Base-by-base conservation (phyloP, 2,329 filamentous ascomycete genomes). In the Neofusicoccum ribis region DNA sequence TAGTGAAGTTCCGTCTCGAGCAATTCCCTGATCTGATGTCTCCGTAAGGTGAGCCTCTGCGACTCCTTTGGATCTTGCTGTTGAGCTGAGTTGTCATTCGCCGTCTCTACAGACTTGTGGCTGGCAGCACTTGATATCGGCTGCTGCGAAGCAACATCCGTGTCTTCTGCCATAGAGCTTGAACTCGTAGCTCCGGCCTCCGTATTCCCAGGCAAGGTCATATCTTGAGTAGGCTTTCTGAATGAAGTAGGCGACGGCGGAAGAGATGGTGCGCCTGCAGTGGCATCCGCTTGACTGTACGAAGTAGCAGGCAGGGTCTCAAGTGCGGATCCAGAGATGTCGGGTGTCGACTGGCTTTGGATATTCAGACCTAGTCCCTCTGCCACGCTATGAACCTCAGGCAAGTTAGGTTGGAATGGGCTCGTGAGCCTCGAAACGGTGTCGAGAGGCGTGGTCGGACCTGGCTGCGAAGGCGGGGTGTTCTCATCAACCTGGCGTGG, bases 1-100 rank as follows among this genome's bases (percentile, higher is more conserved):
- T 96, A 98, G 5, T 90, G 89, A 54, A 92, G 89, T 75, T 99
- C 95, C 0, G 95, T 99, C 72, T 97, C 93, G 51, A 97, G 86
- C 43, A 99, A 82, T 77, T 99, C 95, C 73, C 94, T 93, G 72
- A 98, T 90, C 54, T 96, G 88, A 74, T 96, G 88, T 63, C 90
- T 88, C 20, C 95, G 90, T 74, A 94, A 91, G 58, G 87, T 86
- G 8, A 98, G 82, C n/a, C 91, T 88, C 67, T 90, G 89, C 67
- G 85, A 85, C 68, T 50, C 43, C 23, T 65, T 36, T 3, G 54
- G 54, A n/a, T 52, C 46, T 44, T 51, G 54, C 27, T 61, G 36
- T 34, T 31, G 41, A 39, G 31, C 3, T 15, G 43, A 9, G 11
- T 47, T 47, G 5, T 64, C 61, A 31, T 52, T 47, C 14, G 37